Conservation (phyloP, 2,329 filamentous ascomycete genomes). For the Coniochaeta prunicola region DNA sequence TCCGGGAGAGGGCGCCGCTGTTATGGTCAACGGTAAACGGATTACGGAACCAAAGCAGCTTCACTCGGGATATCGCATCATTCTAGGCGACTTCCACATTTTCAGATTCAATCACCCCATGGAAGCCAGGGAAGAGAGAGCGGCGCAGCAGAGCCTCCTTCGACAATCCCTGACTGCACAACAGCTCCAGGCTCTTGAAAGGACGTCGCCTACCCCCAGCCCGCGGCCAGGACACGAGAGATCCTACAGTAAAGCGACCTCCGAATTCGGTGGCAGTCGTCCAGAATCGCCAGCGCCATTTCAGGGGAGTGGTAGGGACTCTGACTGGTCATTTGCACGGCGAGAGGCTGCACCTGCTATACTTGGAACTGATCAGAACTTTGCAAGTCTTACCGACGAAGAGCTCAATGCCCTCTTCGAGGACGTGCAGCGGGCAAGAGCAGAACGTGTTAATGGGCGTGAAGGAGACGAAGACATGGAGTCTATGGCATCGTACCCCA, state of each 20-base stretch:
- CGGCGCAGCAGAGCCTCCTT: constrained; percentile 70
- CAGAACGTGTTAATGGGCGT: constrained; percentile 62
- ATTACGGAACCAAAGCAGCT: constrained; percentile 80
- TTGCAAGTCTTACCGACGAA: constrained; percentile 83
- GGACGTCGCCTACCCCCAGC: constrained; percentile 47
- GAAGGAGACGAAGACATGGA: constrained; percentile 87
- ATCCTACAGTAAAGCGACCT: constrained; percentile 69
- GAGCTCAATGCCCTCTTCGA: constrained; percentile 91
- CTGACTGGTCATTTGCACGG: constrained; percentile 90
- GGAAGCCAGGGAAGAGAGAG: constrained; percentile 87
- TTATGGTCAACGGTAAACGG: constrained; percentile 95
- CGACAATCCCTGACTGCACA: constrained; percentile 70
- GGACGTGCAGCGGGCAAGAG: constrained; percentile 82
- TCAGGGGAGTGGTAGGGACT: constrained; percentile 55
- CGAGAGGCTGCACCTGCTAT: constrained; percentile 89
- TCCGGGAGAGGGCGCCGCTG: constrained; percentile 82
- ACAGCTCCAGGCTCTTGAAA: constrained; percentile 52
- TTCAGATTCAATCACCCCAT: constrained; percentile 98
- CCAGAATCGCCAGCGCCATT: constrained; percentile 73
- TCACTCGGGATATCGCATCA: constrained; percentile 88
- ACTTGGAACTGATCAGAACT: constrained; percentile 84
- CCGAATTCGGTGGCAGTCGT: constrained; percentile 70
- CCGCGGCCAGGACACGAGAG: constrained; percentile 64
- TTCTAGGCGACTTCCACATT: constrained; percentile 96
- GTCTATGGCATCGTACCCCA: constrained; percentile 77